Evolutionary conservation across 352 stramenopile species (phyloP).

Genomic region (Phytophthora brassicae): DNA sequence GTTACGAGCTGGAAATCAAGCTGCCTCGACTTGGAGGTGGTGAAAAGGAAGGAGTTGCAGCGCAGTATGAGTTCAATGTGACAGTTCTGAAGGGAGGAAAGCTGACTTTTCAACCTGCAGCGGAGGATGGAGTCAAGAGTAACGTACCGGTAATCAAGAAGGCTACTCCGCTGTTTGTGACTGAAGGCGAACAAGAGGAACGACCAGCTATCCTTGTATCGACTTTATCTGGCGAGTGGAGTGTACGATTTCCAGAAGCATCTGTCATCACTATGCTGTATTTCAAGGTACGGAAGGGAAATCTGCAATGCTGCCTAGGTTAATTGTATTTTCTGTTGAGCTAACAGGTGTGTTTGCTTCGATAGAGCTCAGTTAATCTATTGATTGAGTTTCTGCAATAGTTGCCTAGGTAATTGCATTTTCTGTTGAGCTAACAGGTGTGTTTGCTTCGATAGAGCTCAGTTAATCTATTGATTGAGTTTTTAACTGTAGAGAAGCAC

Average conservation of each 20-base stretch:
- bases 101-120: conserved; percentile 37
- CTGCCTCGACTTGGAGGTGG: conserved; percentile 31
- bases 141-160: neutral
- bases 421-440: conserved; percentile 2
- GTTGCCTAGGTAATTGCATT: neutral
- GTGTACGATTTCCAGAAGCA: conserved; percentile 40
- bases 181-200: conserved; percentile 14
- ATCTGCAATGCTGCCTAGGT: neutral
- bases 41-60: neutral
- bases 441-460: conserved; percentile 23
- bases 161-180: neutral
- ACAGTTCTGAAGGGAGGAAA: conserved; percentile 45
- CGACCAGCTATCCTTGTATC: conserved; percentile 6
- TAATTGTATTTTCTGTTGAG: neutral
- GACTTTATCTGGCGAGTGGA: conserved; percentile 44
- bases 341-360: neutral
- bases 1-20: conserved; percentile 56
- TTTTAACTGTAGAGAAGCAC: conserved; percentile 51
- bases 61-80: conserved; percentile 25
- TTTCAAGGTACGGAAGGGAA: conserved; percentile 37
- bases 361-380: conserved; percentile 32
- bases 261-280: conserved; percentile 35
- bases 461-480: conserved; percentile 45
- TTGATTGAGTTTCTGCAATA: conserved; percentile 54
- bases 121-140: neutral